Evolutionary conservation across 2,329 filamentous ascomycete genomes (phyloP).

Genomic region (Coniochaeta hoffmannii): DNA sequence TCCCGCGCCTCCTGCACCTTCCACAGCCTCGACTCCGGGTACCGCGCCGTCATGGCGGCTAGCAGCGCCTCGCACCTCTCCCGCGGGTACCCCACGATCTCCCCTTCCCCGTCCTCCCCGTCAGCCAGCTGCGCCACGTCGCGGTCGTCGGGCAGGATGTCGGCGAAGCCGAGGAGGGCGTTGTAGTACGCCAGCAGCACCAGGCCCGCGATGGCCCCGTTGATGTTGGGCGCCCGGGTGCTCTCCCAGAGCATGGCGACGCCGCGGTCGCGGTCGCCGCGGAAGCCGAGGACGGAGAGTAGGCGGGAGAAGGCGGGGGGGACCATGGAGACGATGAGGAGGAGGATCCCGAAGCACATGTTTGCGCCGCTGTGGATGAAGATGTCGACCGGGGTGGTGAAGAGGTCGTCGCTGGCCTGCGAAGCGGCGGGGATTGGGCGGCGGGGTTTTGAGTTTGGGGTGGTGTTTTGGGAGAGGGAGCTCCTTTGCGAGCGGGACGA

Average conservation of each 20-base stretch:
- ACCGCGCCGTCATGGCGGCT: conserved; percentile 64
- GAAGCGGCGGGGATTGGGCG: conserved; percentile 18
- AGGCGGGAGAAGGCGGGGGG: conserved; percentile 86
- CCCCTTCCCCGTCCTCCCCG: too few species aligned
- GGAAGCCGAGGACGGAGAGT: conserved; percentile 83
- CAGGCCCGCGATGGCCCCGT: conserved; percentile 83
- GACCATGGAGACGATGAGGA: conserved; percentile 85
- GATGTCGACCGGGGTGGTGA: conserved; percentile 69
- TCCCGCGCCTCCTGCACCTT: conserved; percentile 79
- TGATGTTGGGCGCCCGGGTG: conserved; percentile 77
- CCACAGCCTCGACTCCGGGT: conserved; percentile 81
- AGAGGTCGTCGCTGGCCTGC: conserved; percentile 54
- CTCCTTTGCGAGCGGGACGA: conserved; percentile 4
- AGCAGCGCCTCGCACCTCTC: conserved; percentile 62
- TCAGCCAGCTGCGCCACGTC: conserved; percentile 39
- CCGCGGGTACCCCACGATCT: conserved; percentile 64
- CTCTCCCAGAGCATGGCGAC: conserved; percentile 86
- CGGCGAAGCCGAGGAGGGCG: conserved; percentile 74
- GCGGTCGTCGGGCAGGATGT: conserved; percentile 66
- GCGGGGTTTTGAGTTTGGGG: conserved; percentile 7
- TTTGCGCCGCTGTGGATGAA: conserved; percentile 87
- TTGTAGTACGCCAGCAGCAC: conserved; percentile 84
- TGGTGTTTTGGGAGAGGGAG: conserved; percentile 1
- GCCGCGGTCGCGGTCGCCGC: conserved; percentile 76
- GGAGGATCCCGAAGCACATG: conserved; percentile 81